phyloP scores from a whole-genome alignment of 164 flowering plant genomes.

The Stephania cephalantha region DNA sequence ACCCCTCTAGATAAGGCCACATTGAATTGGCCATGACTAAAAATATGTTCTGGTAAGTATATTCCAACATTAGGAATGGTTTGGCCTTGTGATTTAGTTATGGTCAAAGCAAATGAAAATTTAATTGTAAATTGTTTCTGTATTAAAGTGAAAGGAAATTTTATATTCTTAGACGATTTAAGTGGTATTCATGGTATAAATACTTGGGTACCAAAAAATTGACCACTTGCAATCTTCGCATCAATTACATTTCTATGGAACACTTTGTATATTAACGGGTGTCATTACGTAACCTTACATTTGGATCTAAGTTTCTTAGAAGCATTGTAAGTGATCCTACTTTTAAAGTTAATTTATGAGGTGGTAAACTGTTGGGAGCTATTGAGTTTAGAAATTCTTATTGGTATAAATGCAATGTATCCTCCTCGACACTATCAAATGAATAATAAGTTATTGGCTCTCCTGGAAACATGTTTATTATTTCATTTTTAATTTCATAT shows the following conservation, averaged over 20 bases:
- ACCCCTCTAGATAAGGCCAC: too few relatives aligned
- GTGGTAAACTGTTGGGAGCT: background rate
- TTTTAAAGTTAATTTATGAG: too few relatives aligned
- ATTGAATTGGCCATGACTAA: too few relatives aligned
- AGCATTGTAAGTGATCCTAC: too few relatives aligned
- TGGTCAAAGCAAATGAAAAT: background rate
- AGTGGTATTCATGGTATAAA: background rate
- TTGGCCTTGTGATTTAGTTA: background rate
- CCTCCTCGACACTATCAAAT: background rate
- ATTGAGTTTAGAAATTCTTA: background rate
- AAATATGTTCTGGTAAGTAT: background rate
- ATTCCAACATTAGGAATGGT: background rate
- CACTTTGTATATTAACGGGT: background rate
- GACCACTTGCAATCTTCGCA: background rate
- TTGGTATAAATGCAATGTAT: background rate
- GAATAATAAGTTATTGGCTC: background rate
- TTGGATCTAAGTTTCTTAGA: background rate
- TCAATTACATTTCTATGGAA: background rate
- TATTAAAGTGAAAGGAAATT: background rate
- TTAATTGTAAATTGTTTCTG: background rate
- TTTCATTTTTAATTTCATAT: background rate
- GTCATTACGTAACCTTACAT: background rate
- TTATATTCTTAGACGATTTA: background rate
- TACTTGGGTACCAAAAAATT: background rate
- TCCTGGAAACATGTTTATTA: background rate